A percentile compares a stretch with the other conserved stretches of the same genome.
phyloP scores from a whole-genome alignment of 2,329 filamentous ascomycete species.

The Sporothrix inflata region DNA sequence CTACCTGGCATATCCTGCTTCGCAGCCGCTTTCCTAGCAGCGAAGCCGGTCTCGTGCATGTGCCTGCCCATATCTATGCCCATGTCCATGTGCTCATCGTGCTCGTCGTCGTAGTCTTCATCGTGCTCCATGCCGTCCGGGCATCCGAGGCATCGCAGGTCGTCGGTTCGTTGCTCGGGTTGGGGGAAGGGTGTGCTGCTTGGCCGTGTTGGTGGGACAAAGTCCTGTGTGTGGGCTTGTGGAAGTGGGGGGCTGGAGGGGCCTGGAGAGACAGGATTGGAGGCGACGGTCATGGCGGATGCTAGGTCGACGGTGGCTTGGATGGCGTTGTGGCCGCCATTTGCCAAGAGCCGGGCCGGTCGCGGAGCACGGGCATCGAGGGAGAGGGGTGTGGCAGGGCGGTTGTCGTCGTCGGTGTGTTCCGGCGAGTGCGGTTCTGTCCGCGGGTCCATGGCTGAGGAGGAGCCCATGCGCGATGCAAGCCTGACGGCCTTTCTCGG shows the following conservation, averaged over 20 bases:
- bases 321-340: slow-evolving; percentile 41
- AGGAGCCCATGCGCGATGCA: background rate
- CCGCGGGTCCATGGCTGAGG: slow-evolving; percentile 20
- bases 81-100: slow-evolving; percentile 30
- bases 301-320: slow-evolving; percentile 48
- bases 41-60: background rate
- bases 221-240: slow-evolving; percentile 51
- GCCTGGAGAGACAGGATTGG: slow-evolving; percentile 60
- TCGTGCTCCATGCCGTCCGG: slow-evolving; percentile 34
- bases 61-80: background rate
- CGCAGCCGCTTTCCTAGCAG: background rate
- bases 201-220: slow-evolving; percentile 56
- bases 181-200: slow-evolving; percentile 65
- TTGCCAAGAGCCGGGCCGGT: slow-evolving; percentile 32
- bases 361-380: slow-evolving; percentile 35
- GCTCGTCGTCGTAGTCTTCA: background rate
- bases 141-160: slow-evolving; percentile 47
- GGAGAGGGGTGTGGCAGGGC: slow-evolving; percentile 16
- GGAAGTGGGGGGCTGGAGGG: slow-evolving; percentile 56
- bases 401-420: background rate
- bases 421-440: slow-evolving; percentile 20
- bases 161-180: slow-evolving; percentile 53
- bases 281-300: slow-evolving; percentile 52
- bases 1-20: background rate
- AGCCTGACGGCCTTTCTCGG: background rate